phyloP scores from a whole-genome alignment of 257 asterid genomes.

The Mitragyna speciosa region DNA sequence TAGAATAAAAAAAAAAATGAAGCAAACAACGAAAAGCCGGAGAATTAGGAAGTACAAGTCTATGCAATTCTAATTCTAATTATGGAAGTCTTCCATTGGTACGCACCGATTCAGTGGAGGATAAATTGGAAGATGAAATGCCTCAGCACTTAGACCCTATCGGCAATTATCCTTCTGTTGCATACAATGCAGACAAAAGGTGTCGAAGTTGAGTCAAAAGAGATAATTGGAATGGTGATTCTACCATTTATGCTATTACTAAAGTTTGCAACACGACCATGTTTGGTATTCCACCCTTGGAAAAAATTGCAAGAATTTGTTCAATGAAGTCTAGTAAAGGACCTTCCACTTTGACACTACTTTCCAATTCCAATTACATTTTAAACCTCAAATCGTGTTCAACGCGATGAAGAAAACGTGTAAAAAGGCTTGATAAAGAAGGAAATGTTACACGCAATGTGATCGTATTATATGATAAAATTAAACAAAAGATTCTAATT shows the following conservation, averaged over 20 bases:
- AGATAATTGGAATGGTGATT: neutral
- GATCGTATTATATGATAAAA: neutral
- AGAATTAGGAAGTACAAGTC: neutral
- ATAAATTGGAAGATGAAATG: neutral
- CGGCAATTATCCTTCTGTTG: too few relatives aligned
- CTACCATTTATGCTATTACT: neutral
- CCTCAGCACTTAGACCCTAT: neutral
- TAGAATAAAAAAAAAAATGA: neutral
- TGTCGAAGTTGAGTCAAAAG: neutral
- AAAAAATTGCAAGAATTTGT: neutral
- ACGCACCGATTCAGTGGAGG: too few relatives aligned
- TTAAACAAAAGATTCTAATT: neutral
- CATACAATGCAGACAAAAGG: neutral
- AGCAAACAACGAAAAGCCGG: neutral
- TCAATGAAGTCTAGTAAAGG: neutral
- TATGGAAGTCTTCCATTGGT: neutral
- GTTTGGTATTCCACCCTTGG: neutral
- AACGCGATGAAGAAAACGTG: neutral
- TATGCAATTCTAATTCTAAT: neutral
- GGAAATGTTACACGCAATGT: too few relatives aligned
- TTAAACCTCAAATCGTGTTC: neutral
- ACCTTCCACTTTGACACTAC: neutral
- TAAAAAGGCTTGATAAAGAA: neutral
- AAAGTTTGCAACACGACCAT: neutral
- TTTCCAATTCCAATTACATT: neutral